These are phyloP conservation scores for Phoenix roebelenii DNA, from an alignment of 176 grass and related monocot genomes.

Conservation along the genomic window DNA sequence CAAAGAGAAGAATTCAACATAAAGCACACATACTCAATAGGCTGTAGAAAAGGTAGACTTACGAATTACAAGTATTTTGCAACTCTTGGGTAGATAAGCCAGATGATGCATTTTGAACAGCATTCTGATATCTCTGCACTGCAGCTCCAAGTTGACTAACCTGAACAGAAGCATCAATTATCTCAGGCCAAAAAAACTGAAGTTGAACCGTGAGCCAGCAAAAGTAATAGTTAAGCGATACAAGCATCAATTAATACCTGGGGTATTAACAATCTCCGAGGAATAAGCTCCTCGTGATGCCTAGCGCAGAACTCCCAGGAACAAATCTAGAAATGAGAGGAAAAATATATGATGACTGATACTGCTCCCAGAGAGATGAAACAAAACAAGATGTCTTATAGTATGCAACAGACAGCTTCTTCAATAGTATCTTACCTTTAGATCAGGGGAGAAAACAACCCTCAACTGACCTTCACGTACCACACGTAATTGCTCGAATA, in stretches of 20 bases:
- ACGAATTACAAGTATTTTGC: constrained; percentile 11
- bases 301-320: constrained; percentile 96
- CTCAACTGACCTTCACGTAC: constrained; percentile 92
- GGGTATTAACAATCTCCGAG: constrained; percentile 76
- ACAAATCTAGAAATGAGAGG: constrained; percentile 45
- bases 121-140: constrained; percentile 21
- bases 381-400: neutral
- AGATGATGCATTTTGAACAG: neutral
- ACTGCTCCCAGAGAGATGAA: neutral
- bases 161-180: neutral
- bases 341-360: neutral
- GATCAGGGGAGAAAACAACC: constrained; percentile 93
- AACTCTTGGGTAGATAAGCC: constrained; percentile 4
- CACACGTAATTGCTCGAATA: constrained; percentile 90
- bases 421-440: constrained; percentile 54
- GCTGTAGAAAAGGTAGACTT: neutral
- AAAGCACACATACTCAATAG: too few species aligned
- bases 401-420: neutral
- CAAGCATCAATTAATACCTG: constrained; percentile 39
- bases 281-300: constrained; percentile 91
- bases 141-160: constrained; percentile 12
- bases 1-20: too few species aligned
- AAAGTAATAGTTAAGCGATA: neutral
- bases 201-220: neutral
- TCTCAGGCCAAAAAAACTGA: too few species aligned